These are phyloP conservation scores for Xylariaceae sp. DNA, from an alignment of 2,329 filamentous ascomycete species.

Conservation along the genomic window DNA sequence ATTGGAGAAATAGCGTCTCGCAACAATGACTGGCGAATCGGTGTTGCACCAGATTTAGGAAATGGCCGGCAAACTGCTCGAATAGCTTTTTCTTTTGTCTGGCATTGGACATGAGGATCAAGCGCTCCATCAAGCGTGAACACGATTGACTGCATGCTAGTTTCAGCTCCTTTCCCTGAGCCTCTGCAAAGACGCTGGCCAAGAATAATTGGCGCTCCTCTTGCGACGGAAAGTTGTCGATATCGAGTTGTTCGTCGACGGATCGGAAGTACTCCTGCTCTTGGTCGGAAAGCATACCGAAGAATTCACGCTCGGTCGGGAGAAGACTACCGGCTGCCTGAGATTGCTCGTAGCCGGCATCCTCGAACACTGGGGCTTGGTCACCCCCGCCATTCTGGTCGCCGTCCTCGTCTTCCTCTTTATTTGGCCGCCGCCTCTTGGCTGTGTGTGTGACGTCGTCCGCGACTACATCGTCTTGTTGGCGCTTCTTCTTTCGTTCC, in stretches of 20 bases:
- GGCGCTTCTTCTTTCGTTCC: conserved; percentile 33
- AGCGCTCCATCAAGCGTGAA: conserved; percentile 84
- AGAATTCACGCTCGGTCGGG: conserved; percentile 67
- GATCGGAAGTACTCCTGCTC: conserved; percentile 95
- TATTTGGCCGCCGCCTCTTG: conserved; percentile 31
- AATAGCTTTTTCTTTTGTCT: conserved; percentile 84
- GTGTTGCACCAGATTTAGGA: conserved; percentile 85
- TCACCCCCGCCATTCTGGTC: conserved; percentile 6
- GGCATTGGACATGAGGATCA: conserved; percentile 77
- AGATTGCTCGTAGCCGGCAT: conserved; percentile 22
- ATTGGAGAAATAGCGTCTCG: conserved; percentile 83
- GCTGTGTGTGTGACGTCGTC: conserved; percentile 10
- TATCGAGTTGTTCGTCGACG: conserved; percentile 83
- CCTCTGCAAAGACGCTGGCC: conserved; percentile 80
- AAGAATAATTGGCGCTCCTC: conserved; percentile 71
- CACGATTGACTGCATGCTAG: conserved; percentile 93
- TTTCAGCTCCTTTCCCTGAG: conserved; percentile 89
- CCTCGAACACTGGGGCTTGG: conserved; percentile 22
- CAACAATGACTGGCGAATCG: conserved; percentile 97
- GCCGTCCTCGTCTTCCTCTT: conserved; percentile 16
- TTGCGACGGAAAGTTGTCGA: conserved; percentile 76
- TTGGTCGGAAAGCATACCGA: conserved; percentile 84
- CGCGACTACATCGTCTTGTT: conserved; percentile 23
- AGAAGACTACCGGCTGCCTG: conserved; percentile 12
- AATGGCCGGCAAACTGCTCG: conserved; percentile 78